Percentiles rank a stretch among this genome's conserved stretches.
Evolutionary conservation across 129 eudicot species (phyloP).

Genomic region (Oenanthe sinensis): DNA sequence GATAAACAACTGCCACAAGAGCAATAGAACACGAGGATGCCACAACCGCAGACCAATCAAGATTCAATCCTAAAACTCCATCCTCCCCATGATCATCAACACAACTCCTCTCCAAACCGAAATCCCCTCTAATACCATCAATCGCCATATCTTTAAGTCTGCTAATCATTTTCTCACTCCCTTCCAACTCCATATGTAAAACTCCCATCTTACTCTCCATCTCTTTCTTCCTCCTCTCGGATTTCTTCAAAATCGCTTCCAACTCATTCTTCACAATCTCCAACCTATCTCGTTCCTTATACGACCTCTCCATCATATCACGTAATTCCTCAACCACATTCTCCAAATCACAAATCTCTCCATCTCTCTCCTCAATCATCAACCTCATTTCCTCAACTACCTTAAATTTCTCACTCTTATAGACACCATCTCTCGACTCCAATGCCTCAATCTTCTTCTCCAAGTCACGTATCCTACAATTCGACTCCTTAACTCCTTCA

Average conservation of each 20-base stretch:
- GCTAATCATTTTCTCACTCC: conserved; percentile 21
- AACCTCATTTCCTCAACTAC: conserved; percentile 28
- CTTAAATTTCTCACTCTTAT: conserved; percentile 17
- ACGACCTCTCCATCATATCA: conserved; percentile 21
- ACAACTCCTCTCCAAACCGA: conserved; percentile 13
- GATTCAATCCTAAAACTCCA: conserved; percentile 22
- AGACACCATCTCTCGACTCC: conserved; percentile 18
- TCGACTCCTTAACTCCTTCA: conserved; percentile 10
- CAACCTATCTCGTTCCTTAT: conserved; percentile 34
- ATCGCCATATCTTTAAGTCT: conserved; percentile 20
- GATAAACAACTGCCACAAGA: neutral
- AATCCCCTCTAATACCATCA: conserved; percentile 20
- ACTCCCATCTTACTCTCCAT: conserved; percentile 21
- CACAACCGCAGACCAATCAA: conserved; percentile 44
- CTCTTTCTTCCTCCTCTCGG: conserved; percentile 31
- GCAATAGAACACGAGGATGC: conserved; percentile 39
- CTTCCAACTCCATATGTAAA: conserved; percentile 31
- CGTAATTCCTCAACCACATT: conserved; percentile 30
- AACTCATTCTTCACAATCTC: conserved; percentile 36
- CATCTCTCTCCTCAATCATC: conserved; percentile 29
- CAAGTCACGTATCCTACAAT: conserved; percentile 18
- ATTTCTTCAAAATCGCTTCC: conserved; percentile 26
- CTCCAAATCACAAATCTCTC: conserved; percentile 26
- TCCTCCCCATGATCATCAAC: conserved; percentile 25
- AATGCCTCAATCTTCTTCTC: conserved; percentile 33